Evolutionary conservation across 495 filamentous ascomycete species (phyloP).

Genomic region (Xylaria castorea): DNA sequence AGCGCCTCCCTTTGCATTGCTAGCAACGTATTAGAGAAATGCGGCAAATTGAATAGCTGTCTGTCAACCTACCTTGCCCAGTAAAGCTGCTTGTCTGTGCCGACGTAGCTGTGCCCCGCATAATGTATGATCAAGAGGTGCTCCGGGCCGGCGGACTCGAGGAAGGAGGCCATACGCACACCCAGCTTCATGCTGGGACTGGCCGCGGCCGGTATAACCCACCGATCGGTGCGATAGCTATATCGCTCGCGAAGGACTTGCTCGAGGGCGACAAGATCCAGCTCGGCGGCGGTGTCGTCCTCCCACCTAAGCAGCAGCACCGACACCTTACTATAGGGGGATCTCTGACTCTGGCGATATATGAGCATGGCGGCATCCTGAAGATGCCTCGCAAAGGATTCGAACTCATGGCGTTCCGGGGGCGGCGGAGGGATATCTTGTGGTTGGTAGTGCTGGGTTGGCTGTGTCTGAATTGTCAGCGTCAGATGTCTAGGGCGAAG

Average conservation of each 20-base stretch:
- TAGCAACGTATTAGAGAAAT: slow-evolving; percentile 37
- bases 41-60: slow-evolving; percentile 18
- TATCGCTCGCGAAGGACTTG: slow-evolving; percentile 60
- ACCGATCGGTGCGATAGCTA: slow-evolving; percentile 59
- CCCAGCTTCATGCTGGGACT: slow-evolving; percentile 62
- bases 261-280: slow-evolving; percentile 54
- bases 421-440: slow-evolving; percentile 39
- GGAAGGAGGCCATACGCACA: slow-evolving; percentile 56
- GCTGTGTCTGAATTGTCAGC: slow-evolving; percentile 33
- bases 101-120: slow-evolving; percentile 59
- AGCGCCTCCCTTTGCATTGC: slow-evolving; percentile 50
- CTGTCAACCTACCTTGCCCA: slow-evolving; percentile 60
- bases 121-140: slow-evolving; percentile 65
- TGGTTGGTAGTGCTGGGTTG: slow-evolving; percentile 35
- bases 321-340: slow-evolving; percentile 57
- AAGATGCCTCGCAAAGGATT: slow-evolving; percentile 63
- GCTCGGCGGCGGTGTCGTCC: slow-evolving; percentile 57
- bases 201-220: slow-evolving; percentile 57
- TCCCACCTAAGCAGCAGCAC: slow-evolving; percentile 63
- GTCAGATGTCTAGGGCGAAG: slow-evolving; percentile 22
- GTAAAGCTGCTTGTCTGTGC: slow-evolving; percentile 59
- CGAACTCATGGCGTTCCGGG: slow-evolving; percentile 60
- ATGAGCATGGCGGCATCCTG: slow-evolving; percentile 64
- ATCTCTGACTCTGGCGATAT: slow-evolving; percentile 58
- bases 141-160: slow-evolving; percentile 58